Conservation (phyloP, 2,329 filamentous ascomycete species). For the Cercospora sp. region DNA sequence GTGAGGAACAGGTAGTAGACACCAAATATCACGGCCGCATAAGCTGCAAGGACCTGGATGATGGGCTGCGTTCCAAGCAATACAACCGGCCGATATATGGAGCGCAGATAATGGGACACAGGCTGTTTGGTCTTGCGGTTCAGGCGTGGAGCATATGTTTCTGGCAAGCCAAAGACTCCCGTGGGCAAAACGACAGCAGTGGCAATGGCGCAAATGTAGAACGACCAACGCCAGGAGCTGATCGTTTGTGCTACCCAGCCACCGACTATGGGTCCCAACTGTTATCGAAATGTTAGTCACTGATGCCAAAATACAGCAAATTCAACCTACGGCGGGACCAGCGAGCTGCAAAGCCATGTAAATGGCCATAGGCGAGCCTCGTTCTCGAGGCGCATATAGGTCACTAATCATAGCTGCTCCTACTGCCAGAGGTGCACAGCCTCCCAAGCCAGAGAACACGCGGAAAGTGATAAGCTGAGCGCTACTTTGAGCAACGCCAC, state of each 20-base stretch:
- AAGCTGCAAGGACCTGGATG: background rate
- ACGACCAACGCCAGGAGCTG: background rate
- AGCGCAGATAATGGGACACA: background rate
- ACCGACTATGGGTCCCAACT: background rate
- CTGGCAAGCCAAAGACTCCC: background rate
- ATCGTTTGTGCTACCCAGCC: background rate
- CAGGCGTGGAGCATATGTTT: background rate
- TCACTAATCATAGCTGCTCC: slow-evolving; percentile 27
- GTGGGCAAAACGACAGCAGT: background rate
- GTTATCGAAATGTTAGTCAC: too few species aligned
- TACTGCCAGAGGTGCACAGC: slow-evolving; percentile 54
- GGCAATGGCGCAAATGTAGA: background rate
- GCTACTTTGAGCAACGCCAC: slow-evolving; percentile 55
- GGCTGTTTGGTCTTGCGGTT: background rate
- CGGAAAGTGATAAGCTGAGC: slow-evolving; percentile 55
- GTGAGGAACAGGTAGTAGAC: background rate
- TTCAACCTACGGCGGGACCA: slow-evolving; percentile 17
- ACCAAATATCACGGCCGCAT: background rate
- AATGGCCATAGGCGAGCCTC: slow-evolving; percentile 23
- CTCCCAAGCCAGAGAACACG: slow-evolving; percentile 73
- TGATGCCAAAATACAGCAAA: background rate
- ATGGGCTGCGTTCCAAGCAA: background rate
- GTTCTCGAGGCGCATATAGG: slow-evolving; percentile 23
- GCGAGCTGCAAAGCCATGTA: slow-evolving; percentile 17
- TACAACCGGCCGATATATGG: background rate